phyloP scores from a whole-genome alignment of 208 protist genomes.

The Crithidia fasciculata region DNA sequence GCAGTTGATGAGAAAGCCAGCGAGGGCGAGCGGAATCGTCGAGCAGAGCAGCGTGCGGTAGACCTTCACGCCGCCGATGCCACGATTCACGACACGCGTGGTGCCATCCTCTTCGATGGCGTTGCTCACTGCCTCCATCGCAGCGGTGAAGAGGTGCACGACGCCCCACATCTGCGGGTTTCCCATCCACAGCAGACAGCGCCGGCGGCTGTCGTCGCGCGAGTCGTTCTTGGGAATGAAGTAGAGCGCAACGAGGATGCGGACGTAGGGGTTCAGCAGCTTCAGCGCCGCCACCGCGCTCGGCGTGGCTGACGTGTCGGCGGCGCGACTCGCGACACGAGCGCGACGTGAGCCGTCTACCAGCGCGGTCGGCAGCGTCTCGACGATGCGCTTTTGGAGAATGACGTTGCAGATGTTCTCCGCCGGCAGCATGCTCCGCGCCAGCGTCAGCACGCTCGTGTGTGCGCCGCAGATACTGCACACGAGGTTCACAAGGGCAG shows the following conservation, averaged over 20 bases:
- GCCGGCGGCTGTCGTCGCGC: constrained; percentile 40
- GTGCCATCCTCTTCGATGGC: constrained; percentile 24
- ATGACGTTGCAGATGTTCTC: constrained; percentile 41
- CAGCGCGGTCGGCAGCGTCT: constrained; percentile 2
- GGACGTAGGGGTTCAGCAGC: constrained; percentile 68
- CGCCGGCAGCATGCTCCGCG: constrained; percentile 56
- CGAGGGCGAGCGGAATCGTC: constrained; percentile 45
- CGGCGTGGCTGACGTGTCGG: constrained; percentile 12
- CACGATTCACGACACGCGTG: constrained; percentile 40
- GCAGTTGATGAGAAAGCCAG: constrained; percentile 67
- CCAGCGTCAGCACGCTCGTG: constrained; percentile 65
- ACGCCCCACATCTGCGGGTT: constrained; percentile 58
- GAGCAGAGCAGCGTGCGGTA: constrained; percentile 63
- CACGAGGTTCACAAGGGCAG: constrained; percentile 69
- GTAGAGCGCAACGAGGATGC: constrained; percentile 65
- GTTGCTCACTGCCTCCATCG: constrained; percentile 26
- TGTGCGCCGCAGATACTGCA: constrained; percentile 69
- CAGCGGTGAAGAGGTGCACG: constrained; percentile 37
- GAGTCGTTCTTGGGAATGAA: constrained; percentile 63
- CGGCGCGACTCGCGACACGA: background rate
- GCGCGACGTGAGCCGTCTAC: constrained; percentile 6
- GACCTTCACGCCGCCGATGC: constrained; percentile 39
- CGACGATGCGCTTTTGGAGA: constrained; percentile 26
- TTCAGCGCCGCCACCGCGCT: constrained; percentile 32
- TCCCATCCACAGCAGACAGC: constrained; percentile 59